Percentiles rank a stretch among this genome's conserved stretches.
Conservation (phyloP, 179 eudicot genomes). For the Beta corolliflora region DNA sequence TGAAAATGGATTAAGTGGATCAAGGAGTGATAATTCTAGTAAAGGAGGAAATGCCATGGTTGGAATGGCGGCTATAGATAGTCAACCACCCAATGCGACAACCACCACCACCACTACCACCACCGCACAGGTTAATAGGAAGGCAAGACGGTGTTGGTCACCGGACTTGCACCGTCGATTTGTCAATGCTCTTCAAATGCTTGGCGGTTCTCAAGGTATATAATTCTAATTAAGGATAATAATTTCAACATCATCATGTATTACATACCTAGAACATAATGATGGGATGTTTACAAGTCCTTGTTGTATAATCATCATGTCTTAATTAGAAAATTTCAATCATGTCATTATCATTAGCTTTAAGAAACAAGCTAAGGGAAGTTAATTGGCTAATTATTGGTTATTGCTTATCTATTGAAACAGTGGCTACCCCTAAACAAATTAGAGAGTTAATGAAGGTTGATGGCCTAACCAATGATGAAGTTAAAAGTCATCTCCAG, state of each 20-base stretch:
- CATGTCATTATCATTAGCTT: constrained; percentile 32
- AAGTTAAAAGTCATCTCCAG: constrained; percentile 62
- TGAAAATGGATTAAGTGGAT: constrained; percentile 33
- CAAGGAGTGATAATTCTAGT: constrained; percentile 29
- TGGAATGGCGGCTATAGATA: constrained; percentile 22
- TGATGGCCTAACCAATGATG: constrained; percentile 59
- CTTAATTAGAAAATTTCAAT: background rate
- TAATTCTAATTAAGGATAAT: background rate
- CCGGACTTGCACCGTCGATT: constrained; percentile 78
- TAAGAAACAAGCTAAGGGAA: background rate
- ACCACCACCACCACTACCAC: constrained; percentile 24
- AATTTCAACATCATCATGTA: background rate
- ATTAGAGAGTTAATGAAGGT: constrained; percentile 60
- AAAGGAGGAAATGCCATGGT: constrained; percentile 23
- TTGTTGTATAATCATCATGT: background rate
- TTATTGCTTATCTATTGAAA: constrained; percentile 21
- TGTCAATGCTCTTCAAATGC: constrained; percentile 67
- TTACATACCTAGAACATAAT: background rate
- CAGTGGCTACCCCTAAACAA: constrained; percentile 59
- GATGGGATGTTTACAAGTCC: no score
- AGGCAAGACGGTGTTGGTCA: constrained; percentile 80
- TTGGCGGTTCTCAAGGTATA: constrained; percentile 81
- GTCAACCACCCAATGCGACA: constrained; percentile 31
- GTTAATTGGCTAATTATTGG: constrained; percentile 19
- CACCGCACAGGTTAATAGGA: constrained; percentile 43